phyloP scores from a whole-genome alignment of 129 eudicot species.

The Glebionis coronaria region DNA sequence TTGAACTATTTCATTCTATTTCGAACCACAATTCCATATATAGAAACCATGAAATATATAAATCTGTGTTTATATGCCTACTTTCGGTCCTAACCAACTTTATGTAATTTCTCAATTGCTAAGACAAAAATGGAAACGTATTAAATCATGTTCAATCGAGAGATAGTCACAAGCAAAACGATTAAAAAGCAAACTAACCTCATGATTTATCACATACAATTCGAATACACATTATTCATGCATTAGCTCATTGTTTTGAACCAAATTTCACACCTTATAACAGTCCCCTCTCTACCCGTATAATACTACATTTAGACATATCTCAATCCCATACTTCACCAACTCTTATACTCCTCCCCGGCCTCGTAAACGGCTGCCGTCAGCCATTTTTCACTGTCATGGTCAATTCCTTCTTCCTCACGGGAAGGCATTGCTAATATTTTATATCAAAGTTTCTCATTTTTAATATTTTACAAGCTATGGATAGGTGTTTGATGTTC shows the following conservation, averaged over 20 bases:
- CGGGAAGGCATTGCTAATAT: constrained; percentile 21
- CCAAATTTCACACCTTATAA: constrained; percentile 6
- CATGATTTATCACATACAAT: constrained; percentile 16
- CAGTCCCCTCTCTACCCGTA: constrained; percentile 12
- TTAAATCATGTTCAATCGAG: background rate
- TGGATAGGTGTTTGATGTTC: background rate
- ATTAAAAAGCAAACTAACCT: constrained; percentile 23
- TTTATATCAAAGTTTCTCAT: background rate
- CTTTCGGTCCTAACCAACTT: background rate
- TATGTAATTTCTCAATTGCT: too few relatives aligned
- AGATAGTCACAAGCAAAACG: constrained; percentile 8
- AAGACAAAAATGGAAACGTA: background rate
- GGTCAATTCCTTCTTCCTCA: constrained; percentile 20
- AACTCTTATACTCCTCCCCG: constrained; percentile 18
- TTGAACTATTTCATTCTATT: background rate
- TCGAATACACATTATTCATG: constrained; percentile 5
- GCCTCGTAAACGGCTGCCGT: constrained; percentile 7
- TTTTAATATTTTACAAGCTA: constrained; percentile 1
- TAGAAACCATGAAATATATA: too few relatives aligned
- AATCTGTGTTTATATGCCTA: background rate
- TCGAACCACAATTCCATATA: background rate
- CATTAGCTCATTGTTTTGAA: constrained; percentile 11
- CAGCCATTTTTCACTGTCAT: constrained; percentile 20
- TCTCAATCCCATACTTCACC: constrained; percentile 23
- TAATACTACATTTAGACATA: constrained; percentile 21